Percentiles rank a stretch among this genome's conserved stretches.
phyloP scores from a whole-genome alignment of 2,329 filamentous ascomycete species.

The Colletotrichum phormii region DNA sequence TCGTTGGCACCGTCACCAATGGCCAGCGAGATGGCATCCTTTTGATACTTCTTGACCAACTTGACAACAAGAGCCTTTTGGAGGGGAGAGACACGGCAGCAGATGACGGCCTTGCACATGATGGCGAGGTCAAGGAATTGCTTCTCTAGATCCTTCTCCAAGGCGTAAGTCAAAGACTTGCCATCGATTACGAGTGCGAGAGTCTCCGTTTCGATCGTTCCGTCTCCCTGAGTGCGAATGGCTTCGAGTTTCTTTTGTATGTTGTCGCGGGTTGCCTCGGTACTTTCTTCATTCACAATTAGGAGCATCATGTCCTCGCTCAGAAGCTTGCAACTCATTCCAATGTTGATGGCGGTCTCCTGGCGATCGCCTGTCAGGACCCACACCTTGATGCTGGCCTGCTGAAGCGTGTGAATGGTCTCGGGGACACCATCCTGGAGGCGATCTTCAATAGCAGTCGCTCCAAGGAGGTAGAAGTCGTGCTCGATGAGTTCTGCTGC shows the following conservation, averaged over 20 bases:
- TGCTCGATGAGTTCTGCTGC: slow-evolving; percentile 95
- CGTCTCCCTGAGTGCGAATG: slow-evolving; percentile 83
- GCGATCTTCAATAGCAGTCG: slow-evolving; percentile 96
- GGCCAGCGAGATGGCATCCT: slow-evolving; percentile 90
- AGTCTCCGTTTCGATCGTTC: slow-evolving; percentile 83
- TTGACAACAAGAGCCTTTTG: slow-evolving; percentile 99
- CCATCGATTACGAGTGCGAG: slow-evolving; percentile 95
- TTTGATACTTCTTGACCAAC: slow-evolving; percentile 91
- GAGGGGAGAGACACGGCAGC: slow-evolving; percentile 94
- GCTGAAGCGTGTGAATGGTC: slow-evolving; percentile 96
- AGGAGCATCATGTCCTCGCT: slow-evolving; percentile 99
- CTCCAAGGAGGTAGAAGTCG: slow-evolving; percentile 90
- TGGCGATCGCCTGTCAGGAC: slow-evolving; percentile 97
- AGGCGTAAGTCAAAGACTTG: slow-evolving; percentile 90
- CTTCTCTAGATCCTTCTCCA: slow-evolving; percentile 95
- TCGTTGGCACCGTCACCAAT: slow-evolving; percentile 99
- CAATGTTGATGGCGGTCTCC: slow-evolving; percentile 99
- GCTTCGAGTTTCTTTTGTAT: slow-evolving; percentile 94
- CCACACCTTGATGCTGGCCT: slow-evolving; percentile 98
- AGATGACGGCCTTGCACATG: slow-evolving; percentile 99
- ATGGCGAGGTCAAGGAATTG: slow-evolving; percentile 92
- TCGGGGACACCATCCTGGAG: slow-evolving; percentile 98
- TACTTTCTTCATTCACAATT: slow-evolving; percentile 92
- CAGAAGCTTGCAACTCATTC: slow-evolving; percentile 98
- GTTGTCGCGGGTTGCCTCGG: slow-evolving; percentile 85